Percentiles rank a stretch among this genome's conserved stretches.
Conservation (phyloP, 192 early-diverging fungal genomes). For the Phlyctochytrium planicorne region DNA sequence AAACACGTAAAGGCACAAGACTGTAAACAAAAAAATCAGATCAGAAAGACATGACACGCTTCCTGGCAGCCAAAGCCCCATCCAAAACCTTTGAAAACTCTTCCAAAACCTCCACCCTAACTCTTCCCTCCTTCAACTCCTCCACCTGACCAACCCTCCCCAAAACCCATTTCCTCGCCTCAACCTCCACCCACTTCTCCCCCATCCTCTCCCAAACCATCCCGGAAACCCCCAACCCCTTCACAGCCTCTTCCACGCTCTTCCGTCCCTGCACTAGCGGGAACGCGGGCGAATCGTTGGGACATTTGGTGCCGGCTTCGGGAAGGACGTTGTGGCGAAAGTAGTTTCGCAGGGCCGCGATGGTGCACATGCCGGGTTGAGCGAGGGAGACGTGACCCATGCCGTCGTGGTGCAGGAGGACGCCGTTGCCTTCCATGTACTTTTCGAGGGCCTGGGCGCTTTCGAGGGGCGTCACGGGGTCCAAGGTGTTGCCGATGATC, state of each 20-base stretch:
- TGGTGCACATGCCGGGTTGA: slow-evolving; percentile 34
- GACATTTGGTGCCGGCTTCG: slow-evolving; percentile 6
- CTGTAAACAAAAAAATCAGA: too few relatives aligned
- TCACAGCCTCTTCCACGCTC: not conserved
- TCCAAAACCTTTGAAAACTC: too few relatives aligned
- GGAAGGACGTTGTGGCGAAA: slow-evolving; percentile 17
- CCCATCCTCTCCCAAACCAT: not conserved
- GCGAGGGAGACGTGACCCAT: slow-evolving; percentile 43
- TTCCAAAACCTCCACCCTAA: too few relatives aligned
- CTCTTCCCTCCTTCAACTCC: too few relatives aligned
- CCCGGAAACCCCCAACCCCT: not conserved
- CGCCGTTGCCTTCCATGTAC: slow-evolving; percentile 26
- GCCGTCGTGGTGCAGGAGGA: slow-evolving; percentile 34
- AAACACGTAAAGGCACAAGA: too few relatives aligned
- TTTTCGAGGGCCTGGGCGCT: slow-evolving; percentile 24
- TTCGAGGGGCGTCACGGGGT: slow-evolving; percentile 48
- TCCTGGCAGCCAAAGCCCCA: too few relatives aligned
- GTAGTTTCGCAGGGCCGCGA: slow-evolving; percentile 24
- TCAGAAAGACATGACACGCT: too few relatives aligned
- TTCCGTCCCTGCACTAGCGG: not conserved
- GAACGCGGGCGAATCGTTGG: slow-evolving; percentile 5
- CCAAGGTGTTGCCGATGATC: slow-evolving; percentile 41
- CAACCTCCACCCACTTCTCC: not conserved
- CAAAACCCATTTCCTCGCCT: too few relatives aligned
- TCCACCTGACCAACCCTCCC: too few relatives aligned